phyloP scores from a whole-genome alignment of 179 eudicot species.

The Beta lomatogona region DNA sequence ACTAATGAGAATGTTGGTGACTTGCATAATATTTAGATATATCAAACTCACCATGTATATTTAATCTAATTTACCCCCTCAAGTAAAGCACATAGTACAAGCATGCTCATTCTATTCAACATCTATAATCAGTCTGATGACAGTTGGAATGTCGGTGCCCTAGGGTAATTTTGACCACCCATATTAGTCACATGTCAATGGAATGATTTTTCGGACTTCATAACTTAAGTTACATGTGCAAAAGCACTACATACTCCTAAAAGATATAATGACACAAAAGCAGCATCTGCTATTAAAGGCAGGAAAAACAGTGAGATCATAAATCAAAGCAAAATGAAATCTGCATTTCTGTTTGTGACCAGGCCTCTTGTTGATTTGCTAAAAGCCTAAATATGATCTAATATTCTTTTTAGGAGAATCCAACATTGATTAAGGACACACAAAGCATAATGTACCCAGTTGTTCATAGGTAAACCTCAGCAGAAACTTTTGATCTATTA shows the following conservation, averaged over 20 bases:
- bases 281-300: not conserved
- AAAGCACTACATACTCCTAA: not conserved
- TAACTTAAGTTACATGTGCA: too few species aligned
- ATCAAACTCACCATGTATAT: conserved; percentile 17
- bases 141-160: not conserved
- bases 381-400: not conserved
- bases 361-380: not conserved
- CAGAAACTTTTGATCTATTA: not conserved
- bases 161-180: not conserved
- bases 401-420: not conserved
- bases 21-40: not conserved
- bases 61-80: not conserved
- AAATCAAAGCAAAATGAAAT: not conserved
- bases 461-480: not conserved
- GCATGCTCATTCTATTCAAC: conserved; percentile 8
- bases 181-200: not conserved
- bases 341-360: not conserved
- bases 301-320: not conserved
- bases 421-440: not conserved
- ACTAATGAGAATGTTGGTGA: not conserved
- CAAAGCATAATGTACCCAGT: not conserved
- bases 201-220: not conserved
- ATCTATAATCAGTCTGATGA: too few species aligned
- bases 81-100: conserved; percentile 1
- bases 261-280: not conserved